Percentiles rank a stretch among this genome's conserved stretches.
Evolutionary conservation across 2,329 filamentous ascomycete genomes (phyloP).

Genomic region (Fusarium nanum): DNA sequence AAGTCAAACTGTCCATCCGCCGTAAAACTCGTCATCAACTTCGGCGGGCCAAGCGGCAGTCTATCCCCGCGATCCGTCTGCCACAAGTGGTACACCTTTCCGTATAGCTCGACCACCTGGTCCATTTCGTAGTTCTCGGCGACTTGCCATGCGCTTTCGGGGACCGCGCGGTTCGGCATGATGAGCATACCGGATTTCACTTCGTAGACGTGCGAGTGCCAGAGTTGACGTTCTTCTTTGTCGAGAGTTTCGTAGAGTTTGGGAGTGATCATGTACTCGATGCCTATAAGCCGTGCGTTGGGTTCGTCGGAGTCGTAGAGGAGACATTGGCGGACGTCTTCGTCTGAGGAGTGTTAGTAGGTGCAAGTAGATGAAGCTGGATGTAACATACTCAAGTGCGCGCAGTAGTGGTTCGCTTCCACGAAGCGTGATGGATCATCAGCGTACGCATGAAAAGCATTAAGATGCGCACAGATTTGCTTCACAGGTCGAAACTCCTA

Average conservation of each 20-base stretch:
- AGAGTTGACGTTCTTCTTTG: constrained; percentile 75
- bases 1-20: constrained; percentile 62
- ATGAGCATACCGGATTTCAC: constrained; percentile 84
- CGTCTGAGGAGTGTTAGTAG: constrained; percentile 52
- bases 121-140: constrained; percentile 86
- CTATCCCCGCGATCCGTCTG: constrained; percentile 80
- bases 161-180: constrained; percentile 73
- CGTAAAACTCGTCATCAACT: constrained; percentile 67
- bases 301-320: constrained; percentile 79
- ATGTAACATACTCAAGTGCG: constrained; percentile 67
- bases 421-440: constrained; percentile 75
- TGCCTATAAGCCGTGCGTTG: constrained; percentile 79
- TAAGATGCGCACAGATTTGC: constrained; percentile 83
- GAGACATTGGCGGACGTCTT: constrained; percentile 84
- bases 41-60: constrained; percentile 63
- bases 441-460: constrained; percentile 89
- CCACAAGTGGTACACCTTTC: constrained; percentile 89
- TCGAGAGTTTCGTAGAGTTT: constrained; percentile 74
- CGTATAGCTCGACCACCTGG: constrained; percentile 78
- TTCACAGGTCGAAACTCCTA: constrained; percentile 77
- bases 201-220: constrained; percentile 82
- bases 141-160: constrained; percentile 74
- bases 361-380: constrained; percentile 18
- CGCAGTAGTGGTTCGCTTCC: constrained; percentile 87
- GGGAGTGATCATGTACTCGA: constrained; percentile 88